These are phyloP conservation scores for Didymella lethalis DNA, from an alignment of 2,329 filamentous ascomycete genomes.

Conservation along the genomic window DNA sequence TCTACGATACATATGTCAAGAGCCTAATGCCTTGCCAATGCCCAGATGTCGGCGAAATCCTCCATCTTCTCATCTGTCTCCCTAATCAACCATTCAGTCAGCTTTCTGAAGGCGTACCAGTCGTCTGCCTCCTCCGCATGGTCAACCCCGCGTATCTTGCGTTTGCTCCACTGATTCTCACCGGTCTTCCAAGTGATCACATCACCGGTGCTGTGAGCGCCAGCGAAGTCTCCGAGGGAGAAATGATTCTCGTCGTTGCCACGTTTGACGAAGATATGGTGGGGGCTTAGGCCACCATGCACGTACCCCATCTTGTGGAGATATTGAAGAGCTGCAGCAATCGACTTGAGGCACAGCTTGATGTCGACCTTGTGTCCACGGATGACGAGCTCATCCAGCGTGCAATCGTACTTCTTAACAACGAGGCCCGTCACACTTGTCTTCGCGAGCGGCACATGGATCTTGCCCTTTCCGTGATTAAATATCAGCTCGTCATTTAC, in stretches of 20 bases:
- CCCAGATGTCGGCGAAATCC: background rate
- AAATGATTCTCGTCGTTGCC: background rate
- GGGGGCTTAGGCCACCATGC: slow-evolving; percentile 1
- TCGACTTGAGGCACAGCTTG: background rate
- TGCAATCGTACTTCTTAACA: slow-evolving; percentile 12
- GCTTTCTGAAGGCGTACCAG: slow-evolving; percentile 1
- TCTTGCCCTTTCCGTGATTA: background rate
- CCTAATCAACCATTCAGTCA: background rate
- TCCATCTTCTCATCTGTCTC: background rate
- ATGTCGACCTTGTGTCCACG: slow-evolving; percentile 5
- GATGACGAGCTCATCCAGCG: slow-evolving; percentile 8
- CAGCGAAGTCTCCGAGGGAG: background rate
- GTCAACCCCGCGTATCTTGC: background rate
- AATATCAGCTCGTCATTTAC: background rate
- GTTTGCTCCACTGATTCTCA: background rate
- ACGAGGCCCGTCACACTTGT: slow-evolving; percentile 8
- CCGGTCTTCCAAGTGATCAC: slow-evolving; percentile 3
- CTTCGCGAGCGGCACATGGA: background rate
- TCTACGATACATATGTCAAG: background rate
- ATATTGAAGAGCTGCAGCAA: background rate
- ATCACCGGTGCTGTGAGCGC: background rate
- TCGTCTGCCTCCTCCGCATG: slow-evolving; percentile 2
- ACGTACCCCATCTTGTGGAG: background rate
- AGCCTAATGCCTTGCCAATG: background rate
- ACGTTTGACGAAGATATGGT: slow-evolving; percentile 1